Evolutionary conservation across 2,329 filamentous ascomycete species (phyloP).

Genomic region (Ophiostoma fasciatum): DNA sequence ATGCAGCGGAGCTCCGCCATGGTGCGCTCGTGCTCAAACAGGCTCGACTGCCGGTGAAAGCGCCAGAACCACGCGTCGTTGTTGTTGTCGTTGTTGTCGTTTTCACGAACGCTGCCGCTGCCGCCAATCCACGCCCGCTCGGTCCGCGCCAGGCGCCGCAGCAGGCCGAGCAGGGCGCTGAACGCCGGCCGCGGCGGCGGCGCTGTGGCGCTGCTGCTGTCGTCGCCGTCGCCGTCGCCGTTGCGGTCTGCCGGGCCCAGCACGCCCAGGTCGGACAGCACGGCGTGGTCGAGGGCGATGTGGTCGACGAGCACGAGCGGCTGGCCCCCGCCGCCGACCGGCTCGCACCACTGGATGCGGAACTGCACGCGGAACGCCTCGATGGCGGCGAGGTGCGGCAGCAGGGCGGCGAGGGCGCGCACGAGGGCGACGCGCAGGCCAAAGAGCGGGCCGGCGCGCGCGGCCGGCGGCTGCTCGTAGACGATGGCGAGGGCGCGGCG

Average conservation of each 20-base stretch:
- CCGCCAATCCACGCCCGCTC: neutral
- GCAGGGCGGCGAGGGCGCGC: constrained; percentile 12
- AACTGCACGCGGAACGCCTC: constrained; percentile 11
- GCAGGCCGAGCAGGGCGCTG: neutral
- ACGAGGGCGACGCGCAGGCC: constrained; percentile 14
- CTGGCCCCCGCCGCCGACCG: neutral
- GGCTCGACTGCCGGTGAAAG: neutral
- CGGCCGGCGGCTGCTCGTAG: constrained; percentile 14
- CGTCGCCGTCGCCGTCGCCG: too few relatives aligned
- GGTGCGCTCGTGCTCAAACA: neutral
- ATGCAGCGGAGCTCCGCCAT: too few relatives aligned
- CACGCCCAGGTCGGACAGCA: neutral
- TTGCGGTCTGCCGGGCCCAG: neutral
- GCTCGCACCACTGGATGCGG: constrained; percentile 8
- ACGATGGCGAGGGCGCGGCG: constrained; percentile 12
- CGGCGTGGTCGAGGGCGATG: neutral
- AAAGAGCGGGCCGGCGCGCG: constrained; percentile 5
- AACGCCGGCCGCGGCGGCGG: neutral
- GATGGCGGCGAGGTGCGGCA: constrained; percentile 14
- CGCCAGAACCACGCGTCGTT: neutral
- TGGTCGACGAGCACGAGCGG: neutral
- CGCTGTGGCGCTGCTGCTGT: neutral
- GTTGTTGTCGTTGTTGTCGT: neutral
- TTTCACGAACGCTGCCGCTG: neutral
- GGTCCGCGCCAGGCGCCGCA: neutral